phyloP scores from a whole-genome alignment of 371 early-diverging fungal genomes.

The Mortierella polycephala region DNA sequence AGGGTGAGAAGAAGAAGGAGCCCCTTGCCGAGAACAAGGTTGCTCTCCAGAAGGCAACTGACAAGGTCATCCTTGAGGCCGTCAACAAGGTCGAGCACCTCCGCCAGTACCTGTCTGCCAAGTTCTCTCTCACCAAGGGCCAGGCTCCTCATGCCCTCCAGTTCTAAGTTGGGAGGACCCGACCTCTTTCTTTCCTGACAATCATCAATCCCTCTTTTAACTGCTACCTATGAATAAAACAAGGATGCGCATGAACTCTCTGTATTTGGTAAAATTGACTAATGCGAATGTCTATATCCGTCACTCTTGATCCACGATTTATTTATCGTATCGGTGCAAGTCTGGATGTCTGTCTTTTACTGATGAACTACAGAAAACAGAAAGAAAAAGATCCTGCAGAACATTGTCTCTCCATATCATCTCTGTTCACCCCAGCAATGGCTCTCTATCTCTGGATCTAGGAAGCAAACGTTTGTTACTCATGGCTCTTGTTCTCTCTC shows the following conservation, averaged over 20 bases:
- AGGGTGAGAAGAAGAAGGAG: constrained; percentile 74
- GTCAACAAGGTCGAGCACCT: constrained; percentile 88
- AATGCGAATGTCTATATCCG: not conserved
- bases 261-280: not conserved
- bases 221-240: constrained; percentile 11
- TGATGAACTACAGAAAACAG: no score
- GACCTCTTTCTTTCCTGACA: not conserved
- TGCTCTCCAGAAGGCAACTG: constrained; percentile 86
- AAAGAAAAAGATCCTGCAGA: no score
- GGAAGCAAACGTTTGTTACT: no score
- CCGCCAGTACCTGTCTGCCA: constrained; percentile 84
- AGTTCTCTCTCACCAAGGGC: constrained; percentile 93
- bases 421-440: no score
- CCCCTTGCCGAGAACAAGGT: constrained; percentile 69
- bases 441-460: no score
- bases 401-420: no score
- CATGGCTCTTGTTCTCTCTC: not conserved
- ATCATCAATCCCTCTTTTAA: not conserved
- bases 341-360: no score
- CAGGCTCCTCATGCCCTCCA: constrained; percentile 94
- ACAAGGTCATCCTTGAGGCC: constrained; percentile 82
- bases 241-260: constrained; percentile 28
- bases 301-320: not conserved
- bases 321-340: not conserved
- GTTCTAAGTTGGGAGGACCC: constrained; percentile 73